A percentile compares a stretch with the other conserved stretches of the same genome.
Evolutionary conservation across 2,329 filamentous ascomycete genomes (phyloP).

Genomic region (Metarhizium rileyi): DNA sequence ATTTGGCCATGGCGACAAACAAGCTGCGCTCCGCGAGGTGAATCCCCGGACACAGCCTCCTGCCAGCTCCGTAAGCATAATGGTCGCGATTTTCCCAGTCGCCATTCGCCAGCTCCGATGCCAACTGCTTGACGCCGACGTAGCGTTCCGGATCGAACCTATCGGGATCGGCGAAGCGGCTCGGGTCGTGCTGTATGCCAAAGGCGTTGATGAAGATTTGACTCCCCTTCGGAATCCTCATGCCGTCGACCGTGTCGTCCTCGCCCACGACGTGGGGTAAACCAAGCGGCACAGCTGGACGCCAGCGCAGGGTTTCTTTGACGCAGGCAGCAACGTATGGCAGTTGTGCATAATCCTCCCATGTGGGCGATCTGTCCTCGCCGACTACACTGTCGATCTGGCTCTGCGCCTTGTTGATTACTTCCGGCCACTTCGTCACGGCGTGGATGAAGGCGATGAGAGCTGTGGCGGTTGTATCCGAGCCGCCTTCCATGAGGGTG

Average conservation of each 20-base stretch:
- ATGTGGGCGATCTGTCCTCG: constrained; percentile 23
- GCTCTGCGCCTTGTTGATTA: constrained; percentile 28
- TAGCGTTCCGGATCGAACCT: constrained; percentile 20
- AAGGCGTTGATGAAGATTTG: constrained; percentile 26
- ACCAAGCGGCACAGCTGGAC: constrained; percentile 23
- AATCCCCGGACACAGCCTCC: constrained; percentile 37
- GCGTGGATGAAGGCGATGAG: constrained; percentile 28
- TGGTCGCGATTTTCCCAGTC: constrained; percentile 25
- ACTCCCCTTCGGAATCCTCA: constrained; percentile 28
- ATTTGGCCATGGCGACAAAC: constrained; percentile 24
- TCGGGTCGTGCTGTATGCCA: constrained; percentile 21
- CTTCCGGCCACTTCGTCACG: constrained; percentile 29
- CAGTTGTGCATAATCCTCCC: constrained; percentile 26
- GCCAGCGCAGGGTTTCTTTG: constrained; percentile 33
- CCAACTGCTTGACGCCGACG: constrained; percentile 16
- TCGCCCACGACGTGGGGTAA: constrained; percentile 27
- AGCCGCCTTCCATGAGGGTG: constrained; percentile 22
- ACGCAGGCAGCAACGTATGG: constrained; percentile 31
- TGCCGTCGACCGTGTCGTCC: constrained; percentile 29
- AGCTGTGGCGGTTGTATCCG: constrained; percentile 24
- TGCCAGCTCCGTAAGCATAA: constrained; percentile 35
- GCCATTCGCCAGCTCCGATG: constrained; percentile 17
- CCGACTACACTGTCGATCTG: constrained; percentile 31
- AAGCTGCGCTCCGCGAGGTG: constrained; percentile 38
- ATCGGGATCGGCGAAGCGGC: constrained; percentile 16